Percentiles rank a stretch among this genome's conserved stretches.
phyloP scores from a whole-genome alignment of 768 basidiomycete species.

The Termitomyces sp. region DNA sequence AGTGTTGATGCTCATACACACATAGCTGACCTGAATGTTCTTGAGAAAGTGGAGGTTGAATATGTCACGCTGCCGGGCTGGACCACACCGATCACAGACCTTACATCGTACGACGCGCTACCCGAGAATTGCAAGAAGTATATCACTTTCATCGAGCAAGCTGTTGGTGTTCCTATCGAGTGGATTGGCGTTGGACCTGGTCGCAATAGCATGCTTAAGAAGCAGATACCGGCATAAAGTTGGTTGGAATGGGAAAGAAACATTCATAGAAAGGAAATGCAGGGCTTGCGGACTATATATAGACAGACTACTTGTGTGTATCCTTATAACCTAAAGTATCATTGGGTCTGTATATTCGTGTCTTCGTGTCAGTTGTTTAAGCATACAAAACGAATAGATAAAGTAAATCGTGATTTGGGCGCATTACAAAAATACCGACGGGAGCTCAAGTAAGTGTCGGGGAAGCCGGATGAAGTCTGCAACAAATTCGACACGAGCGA shows the following conservation, averaged over 20 bases:
- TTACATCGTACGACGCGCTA: slow-evolving; percentile 62
- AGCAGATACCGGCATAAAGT: slow-evolving; percentile 3
- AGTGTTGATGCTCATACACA: background rate
- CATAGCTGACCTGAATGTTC: slow-evolving; percentile 77
- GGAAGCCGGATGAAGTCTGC: background rate
- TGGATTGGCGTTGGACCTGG: slow-evolving; percentile 95
- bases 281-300: background rate
- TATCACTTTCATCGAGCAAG: slow-evolving; percentile 80
- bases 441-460: background rate
- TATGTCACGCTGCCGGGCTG: slow-evolving; percentile 92
- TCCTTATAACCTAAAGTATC: slow-evolving; percentile 4
- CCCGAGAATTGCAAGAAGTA: slow-evolving; percentile 86
- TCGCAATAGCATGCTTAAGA: slow-evolving; percentile 66
- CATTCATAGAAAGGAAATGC: background rate
- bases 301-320: background rate
- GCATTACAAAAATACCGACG: background rate
- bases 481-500: background rate
- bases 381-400: background rate
- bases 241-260: background rate
- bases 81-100: slow-evolving; percentile 68
- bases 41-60: slow-evolving; percentile 75
- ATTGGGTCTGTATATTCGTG: background rate
- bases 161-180: slow-evolving; percentile 65
- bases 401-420: background rate
- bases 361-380: background rate